These are phyloP conservation scores for Jackrogersella multiformis DNA, from an alignment of 495 filamentous ascomycete genomes.

Conservation along the genomic window DNA sequence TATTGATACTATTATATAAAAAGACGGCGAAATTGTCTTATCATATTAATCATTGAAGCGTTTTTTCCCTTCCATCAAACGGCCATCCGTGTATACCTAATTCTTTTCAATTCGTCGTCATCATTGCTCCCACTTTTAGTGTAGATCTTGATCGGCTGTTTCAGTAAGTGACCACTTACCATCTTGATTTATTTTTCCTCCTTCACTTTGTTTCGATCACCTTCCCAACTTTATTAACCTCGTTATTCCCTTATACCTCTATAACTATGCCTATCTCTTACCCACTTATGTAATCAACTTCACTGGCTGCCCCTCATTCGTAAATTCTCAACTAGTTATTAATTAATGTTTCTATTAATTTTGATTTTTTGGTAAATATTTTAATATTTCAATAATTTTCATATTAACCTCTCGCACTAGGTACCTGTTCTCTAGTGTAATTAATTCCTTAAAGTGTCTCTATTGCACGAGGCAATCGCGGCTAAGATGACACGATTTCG, in stretches of 20 bases:
- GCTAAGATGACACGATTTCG: constrained; percentile 37
- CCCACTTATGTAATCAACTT: neutral
- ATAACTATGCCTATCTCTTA: neutral
- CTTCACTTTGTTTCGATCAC: neutral
- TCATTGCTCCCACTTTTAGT: neutral
- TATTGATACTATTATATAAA: neutral
- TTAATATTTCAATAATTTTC: neutral
- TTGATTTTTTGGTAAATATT: neutral
- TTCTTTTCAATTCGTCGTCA: neutral
- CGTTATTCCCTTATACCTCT: neutral
- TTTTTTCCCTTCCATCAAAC: neutral
- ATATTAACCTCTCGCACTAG: constrained; percentile 16
- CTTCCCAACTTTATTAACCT: neutral
- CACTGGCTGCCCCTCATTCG: neutral
- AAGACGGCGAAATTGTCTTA: neutral
- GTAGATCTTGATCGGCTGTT: constrained; percentile 1
- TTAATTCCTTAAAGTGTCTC: constrained; percentile 23
- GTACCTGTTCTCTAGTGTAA: constrained; percentile 11
- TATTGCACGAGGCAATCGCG: constrained; percentile 17
- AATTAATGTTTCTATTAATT: too few relatives aligned
- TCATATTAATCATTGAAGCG: neutral
- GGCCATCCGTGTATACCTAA: neutral
- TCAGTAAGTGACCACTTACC: constrained; percentile 20
- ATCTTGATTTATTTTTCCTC: neutral
- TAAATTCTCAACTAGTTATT: too few relatives aligned